These are phyloP conservation scores for Penicillium freii DNA, from an alignment of 2,329 filamentous ascomycete genomes.

Conservation along the genomic window DNA sequence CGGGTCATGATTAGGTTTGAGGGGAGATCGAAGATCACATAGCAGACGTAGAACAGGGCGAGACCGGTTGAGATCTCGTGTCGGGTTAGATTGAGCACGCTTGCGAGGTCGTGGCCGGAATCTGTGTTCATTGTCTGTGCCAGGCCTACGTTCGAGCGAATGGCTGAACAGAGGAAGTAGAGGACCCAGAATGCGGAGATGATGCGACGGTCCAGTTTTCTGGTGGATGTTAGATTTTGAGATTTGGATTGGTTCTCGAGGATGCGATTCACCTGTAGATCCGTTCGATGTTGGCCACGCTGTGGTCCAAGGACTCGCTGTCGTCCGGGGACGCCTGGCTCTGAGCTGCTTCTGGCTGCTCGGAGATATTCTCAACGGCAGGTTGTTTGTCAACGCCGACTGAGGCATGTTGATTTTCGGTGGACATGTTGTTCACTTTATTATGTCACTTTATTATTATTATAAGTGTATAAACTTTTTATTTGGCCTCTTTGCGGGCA, in stretches of 20 bases:
- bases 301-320: conserved; percentile 30
- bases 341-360: conserved; percentile 8
- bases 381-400: conserved; percentile 12
- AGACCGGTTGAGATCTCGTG: conserved; percentile 81
- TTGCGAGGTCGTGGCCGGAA: conserved; percentile 70
- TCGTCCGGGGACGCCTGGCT: conserved; percentile 12
- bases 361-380: conserved; percentile 11
- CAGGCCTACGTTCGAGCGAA: conserved; percentile 86
- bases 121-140: conserved; percentile 88
- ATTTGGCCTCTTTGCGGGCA: not conserved
- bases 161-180: conserved; percentile 89
- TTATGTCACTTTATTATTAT: not conserved
- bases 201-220: conserved; percentile 59
- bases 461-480: not conserved
- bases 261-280: conserved; percentile 35
- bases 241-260: not conserved
- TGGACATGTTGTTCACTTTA: conserved; percentile 9
- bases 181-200: conserved; percentile 79
- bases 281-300: conserved; percentile 37
- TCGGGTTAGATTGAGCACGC: conserved; percentile 65
- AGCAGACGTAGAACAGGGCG: conserved; percentile 87
- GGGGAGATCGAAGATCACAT: conserved; percentile 84
- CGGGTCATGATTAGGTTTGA: conserved; percentile 87
- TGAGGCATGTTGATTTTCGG: conserved; percentile 7
- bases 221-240: conserved; percentile 21